Evolutionary conservation across 2,329 filamentous ascomycete genomes (phyloP).

Genomic region (Colletotrichum coccodes): DNA sequence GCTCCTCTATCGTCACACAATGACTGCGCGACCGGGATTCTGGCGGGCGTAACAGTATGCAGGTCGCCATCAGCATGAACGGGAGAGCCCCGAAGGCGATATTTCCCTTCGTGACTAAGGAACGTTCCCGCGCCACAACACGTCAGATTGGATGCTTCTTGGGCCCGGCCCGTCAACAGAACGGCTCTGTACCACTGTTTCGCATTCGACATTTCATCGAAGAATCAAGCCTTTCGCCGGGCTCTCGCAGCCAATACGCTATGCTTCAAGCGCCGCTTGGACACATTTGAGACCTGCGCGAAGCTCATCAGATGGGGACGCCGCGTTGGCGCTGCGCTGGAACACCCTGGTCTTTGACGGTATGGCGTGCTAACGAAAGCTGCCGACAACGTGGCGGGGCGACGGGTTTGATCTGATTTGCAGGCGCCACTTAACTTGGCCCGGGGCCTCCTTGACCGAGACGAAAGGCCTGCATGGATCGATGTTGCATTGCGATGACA

Average conservation of each 20-base stretch:
- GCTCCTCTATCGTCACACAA: neutral
- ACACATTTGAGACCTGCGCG: neutral
- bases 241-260: neutral
- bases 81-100: too few species aligned
- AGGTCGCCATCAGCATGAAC: neutral
- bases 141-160: too few species aligned
- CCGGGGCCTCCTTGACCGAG: neutral
- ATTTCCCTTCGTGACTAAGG: neutral
- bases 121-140: neutral
- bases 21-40: neutral
- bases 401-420: neutral
- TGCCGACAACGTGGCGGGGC: neutral
- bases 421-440: too few species aligned
- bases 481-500: neutral
- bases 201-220: neutral
- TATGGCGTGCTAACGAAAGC: neutral
- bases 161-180: neutral
- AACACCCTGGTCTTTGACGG: neutral
- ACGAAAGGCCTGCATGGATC: neutral
- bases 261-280: neutral
- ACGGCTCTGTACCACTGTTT: constrained; percentile 15
- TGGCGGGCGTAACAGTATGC: neutral
- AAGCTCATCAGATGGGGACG: neutral
- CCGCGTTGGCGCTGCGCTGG: neutral
- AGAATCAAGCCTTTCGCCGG: neutral